Evolutionary conservation across 2,329 filamentous ascomycete species (phyloP).

Genomic region (Microsporum ferrugineum): DNA sequence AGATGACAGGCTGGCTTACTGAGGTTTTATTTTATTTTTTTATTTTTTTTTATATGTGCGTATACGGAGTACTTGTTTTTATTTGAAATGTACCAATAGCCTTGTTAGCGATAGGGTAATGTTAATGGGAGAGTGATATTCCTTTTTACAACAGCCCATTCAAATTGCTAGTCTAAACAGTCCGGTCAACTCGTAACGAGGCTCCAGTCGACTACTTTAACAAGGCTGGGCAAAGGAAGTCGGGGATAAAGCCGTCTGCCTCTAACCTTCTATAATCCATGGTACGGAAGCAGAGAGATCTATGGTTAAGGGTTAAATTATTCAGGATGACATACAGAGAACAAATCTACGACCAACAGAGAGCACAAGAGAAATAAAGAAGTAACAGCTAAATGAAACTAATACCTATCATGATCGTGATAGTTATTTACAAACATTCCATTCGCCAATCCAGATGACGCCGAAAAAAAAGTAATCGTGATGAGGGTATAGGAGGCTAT

Average conservation of each 20-base stretch:
- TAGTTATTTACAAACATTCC: conserved; percentile 1
- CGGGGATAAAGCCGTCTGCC: not conserved
- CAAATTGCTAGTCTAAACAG: too few species aligned
- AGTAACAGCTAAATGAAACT: not conserved
- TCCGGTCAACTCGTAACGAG: too few species aligned
- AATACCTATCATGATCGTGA: conserved; percentile 1
- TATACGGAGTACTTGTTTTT: too few species aligned
- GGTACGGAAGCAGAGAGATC: not conserved
- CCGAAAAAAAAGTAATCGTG: not conserved
- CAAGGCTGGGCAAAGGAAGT: too few species aligned
- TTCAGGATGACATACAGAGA: not conserved
- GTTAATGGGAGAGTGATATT: too few species aligned
- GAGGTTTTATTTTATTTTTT: too few species aligned
- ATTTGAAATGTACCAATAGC: too few species aligned
- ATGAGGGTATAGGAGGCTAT: not conserved
- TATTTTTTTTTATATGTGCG: too few species aligned
- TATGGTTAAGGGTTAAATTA: not conserved
- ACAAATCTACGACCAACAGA: not conserved
- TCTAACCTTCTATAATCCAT: not conserved
- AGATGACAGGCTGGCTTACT: too few species aligned
- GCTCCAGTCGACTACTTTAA: too few species aligned
- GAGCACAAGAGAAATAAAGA: not conserved
- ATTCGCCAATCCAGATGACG: not conserved
- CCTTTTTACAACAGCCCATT: too few species aligned
- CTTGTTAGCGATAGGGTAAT: too few species aligned